Evolutionary conservation across 495 filamentous ascomycete species (phyloP).

Genomic region (Aspergillus bridgeri): DNA sequence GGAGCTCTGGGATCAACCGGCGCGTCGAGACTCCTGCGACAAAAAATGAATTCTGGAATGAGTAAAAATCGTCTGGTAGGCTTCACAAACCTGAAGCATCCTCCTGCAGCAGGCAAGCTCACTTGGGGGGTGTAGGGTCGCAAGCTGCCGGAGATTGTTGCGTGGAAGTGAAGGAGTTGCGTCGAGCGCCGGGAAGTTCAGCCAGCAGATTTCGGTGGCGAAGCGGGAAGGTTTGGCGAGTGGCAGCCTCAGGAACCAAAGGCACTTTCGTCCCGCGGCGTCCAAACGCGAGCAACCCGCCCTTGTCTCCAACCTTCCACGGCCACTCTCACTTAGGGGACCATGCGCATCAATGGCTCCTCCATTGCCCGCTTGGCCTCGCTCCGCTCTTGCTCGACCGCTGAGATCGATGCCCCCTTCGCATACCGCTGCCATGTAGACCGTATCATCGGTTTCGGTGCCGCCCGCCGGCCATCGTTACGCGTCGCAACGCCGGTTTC

Average conservation of each 20-base stretch:
- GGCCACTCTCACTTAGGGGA: not conserved
- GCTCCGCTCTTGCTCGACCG: conserved; percentile 1
- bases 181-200: conserved; percentile 20
- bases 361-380: conserved; percentile 12
- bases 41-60: conserved; percentile 24
- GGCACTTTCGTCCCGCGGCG: conserved; percentile 9
- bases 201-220: conserved; percentile 44
- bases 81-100: conserved; percentile 44
- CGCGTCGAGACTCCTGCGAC: conserved; percentile 30
- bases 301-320: not conserved
- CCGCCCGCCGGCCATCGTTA: conserved; percentile 23
- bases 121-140: conserved; percentile 28
- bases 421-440: conserved; percentile 22
- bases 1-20: conserved; percentile 35
- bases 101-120: conserved; percentile 34
- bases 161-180: conserved; percentile 19
- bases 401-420: not conserved
- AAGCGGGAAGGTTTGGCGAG: conserved; percentile 37
- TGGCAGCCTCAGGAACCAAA: conserved; percentile 17
- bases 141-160: conserved; percentile 25
- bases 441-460: conserved; percentile 35
- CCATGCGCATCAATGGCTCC: conserved; percentile 21
- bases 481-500: conserved; percentile 18
- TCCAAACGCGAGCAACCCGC: not conserved
- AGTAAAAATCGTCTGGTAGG: conserved; percentile 23